Conservation (phyloP, 305 asterid genomes). For the Plantago coronopus region DNA sequence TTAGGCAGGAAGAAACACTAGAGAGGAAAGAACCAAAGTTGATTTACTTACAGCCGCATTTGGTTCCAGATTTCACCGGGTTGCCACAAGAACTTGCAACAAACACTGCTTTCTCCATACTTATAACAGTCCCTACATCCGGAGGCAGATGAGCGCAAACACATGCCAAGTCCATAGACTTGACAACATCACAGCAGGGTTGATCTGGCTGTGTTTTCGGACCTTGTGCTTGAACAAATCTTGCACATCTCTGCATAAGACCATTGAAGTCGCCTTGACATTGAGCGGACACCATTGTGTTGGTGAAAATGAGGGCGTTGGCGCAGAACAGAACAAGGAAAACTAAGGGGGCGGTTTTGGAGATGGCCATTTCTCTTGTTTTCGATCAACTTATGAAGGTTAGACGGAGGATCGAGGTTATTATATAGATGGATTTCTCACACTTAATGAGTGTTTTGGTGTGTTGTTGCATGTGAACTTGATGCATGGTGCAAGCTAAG, state of each 20-base stretch:
- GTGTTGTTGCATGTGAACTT: conserved; percentile 30
- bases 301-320: not conserved
- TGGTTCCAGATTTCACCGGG: conserved; percentile 48
- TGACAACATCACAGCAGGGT: conserved; percentile 45
- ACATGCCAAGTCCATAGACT: conserved; percentile 45
- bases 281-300: conserved; percentile 35
- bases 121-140: conserved; percentile 44
- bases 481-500: not conserved
- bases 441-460: conserved; percentile 1
- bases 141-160: conserved; percentile 40
- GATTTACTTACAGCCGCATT: conserved; percentile 50
- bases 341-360: conserved; percentile 11
- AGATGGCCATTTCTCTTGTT: conserved; percentile 24
- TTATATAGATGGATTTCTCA: conserved; percentile 8
- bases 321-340: conserved; percentile 25
- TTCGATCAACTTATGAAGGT: not conserved
- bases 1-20: not conserved
- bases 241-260: conserved; percentile 50
- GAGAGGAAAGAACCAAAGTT: not conserved
- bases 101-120: conserved; percentile 56
- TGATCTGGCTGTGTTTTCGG: conserved; percentile 42
- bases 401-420: not conserved
- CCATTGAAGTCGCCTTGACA: conserved; percentile 63
- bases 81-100: conserved; percentile 50
- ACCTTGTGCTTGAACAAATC: conserved; percentile 45